Evolutionary conservation across 83 land plant species (phyloP).

Genomic region (Picea mariana): DNA sequence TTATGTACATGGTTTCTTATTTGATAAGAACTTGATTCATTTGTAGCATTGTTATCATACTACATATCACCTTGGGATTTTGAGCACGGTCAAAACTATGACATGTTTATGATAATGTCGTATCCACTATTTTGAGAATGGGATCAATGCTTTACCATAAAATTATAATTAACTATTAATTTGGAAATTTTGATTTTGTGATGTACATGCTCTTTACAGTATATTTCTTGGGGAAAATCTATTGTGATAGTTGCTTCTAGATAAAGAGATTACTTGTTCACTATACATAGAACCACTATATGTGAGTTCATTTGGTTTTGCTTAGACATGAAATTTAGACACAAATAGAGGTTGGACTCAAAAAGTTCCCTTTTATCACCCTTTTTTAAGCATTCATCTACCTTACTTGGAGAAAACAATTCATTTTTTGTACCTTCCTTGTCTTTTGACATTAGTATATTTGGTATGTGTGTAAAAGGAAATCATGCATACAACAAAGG

Average conservation of each 20-base stretch:
- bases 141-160: too few relatives aligned
- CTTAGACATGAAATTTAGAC: background rate
- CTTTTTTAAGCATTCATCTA: background rate
- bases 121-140: too few relatives aligned
- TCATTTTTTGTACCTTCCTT: background rate
- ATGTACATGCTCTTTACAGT: too few relatives aligned
- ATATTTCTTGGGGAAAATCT: background rate
- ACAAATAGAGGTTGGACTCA: background rate
- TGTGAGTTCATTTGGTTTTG: background rate
- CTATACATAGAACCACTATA: background rate
- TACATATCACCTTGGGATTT: too few relatives aligned
- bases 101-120: too few relatives aligned
- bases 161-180: too few relatives aligned
- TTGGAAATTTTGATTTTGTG: too few relatives aligned
- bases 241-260: background rate
- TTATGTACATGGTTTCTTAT: too few relatives aligned
- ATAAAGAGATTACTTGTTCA: background rate
- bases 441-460: slow-evolving; percentile 3
- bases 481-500: slow-evolving; percentile 96
- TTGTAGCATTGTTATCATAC: too few relatives aligned
- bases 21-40: too few relatives aligned
- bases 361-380: background rate
- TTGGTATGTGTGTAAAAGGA: slow-evolving; percentile 51
- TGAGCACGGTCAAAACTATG: too few relatives aligned
- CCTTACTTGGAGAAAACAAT: background rate